phyloP scores from a whole-genome alignment of 495 filamentous ascomycete species.

The Neurospora cerealis region DNA sequence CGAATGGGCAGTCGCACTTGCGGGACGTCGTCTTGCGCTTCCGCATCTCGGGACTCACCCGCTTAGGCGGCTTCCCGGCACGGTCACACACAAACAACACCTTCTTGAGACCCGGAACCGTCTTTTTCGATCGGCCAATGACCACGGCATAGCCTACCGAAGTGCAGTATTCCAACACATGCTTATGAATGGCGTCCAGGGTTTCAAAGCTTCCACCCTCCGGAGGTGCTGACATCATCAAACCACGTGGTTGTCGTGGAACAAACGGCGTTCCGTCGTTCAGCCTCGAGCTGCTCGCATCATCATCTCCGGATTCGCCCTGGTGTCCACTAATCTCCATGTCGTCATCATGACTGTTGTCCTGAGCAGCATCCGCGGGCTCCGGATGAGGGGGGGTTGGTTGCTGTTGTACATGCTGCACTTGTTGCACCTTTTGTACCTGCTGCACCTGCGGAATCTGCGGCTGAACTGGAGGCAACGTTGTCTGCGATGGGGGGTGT shows the following conservation, averaged over 20 bases:
- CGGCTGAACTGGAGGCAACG: slow-evolving; percentile 15
- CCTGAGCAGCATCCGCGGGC: slow-evolving; percentile 21
- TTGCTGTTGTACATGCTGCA: slow-evolving; percentile 27
- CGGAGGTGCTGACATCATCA: slow-evolving; percentile 43
- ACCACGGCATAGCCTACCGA: slow-evolving; percentile 49
- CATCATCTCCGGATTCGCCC: slow-evolving; percentile 24
- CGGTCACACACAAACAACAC: slow-evolving; percentile 49
- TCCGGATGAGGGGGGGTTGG: slow-evolving; percentile 28
- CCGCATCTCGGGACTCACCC: slow-evolving; percentile 41
- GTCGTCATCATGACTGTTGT: slow-evolving; percentile 30
- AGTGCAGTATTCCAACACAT: slow-evolving; percentile 42
- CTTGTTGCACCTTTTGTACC: slow-evolving; percentile 12
- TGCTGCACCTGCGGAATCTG: slow-evolving; percentile 18
- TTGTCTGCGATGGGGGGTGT: slow-evolving; percentile 17
- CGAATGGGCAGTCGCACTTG: slow-evolving; percentile 49
- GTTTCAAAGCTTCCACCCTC: slow-evolving; percentile 45
- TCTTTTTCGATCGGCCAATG: slow-evolving; percentile 49
- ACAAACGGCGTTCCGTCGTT: slow-evolving; percentile 34
- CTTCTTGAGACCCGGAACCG: slow-evolving; percentile 46
- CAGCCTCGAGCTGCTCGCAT: slow-evolving; percentile 29
- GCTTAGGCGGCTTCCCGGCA: slow-evolving; percentile 42
- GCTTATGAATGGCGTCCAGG: slow-evolving; percentile 43
- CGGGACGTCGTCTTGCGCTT: slow-evolving; percentile 48
- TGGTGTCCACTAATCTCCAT: slow-evolving; percentile 30
- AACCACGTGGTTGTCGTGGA: slow-evolving; percentile 34